phyloP scores from a whole-genome alignment of 352 stramenopile genomes.

The Phytopythium chamaehyphon region DNA sequence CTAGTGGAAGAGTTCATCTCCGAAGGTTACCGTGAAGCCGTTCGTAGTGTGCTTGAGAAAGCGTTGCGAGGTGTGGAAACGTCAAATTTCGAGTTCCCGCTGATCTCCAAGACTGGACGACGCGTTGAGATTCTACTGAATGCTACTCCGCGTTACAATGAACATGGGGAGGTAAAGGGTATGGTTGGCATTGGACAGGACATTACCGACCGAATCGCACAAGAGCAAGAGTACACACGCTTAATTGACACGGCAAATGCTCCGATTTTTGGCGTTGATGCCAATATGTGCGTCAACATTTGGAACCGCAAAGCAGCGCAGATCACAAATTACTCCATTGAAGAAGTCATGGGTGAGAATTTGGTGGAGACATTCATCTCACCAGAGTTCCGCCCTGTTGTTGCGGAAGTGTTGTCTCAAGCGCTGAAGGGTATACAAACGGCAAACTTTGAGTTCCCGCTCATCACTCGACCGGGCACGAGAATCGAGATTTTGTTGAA shows the following conservation, averaged over 20 bases:
- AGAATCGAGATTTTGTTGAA: too few relatives aligned
- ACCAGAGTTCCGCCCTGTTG: constrained; percentile 56
- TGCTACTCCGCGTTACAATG: constrained; percentile 35
- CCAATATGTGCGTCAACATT: constrained; percentile 71
- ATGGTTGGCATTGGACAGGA: constrained; percentile 69
- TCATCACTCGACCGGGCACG: constrained; percentile 43
- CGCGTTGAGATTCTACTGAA: constrained; percentile 43
- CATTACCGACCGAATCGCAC: constrained; percentile 52
- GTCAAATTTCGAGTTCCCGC: constrained; percentile 55
- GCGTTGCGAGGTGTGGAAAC: constrained; percentile 29
- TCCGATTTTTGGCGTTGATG: constrained; percentile 64
- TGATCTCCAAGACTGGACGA: constrained; percentile 42
- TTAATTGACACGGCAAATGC: constrained; percentile 53
- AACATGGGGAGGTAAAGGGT: constrained; percentile 28
- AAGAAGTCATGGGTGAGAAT: constrained; percentile 84
- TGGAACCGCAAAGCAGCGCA: constrained; percentile 89
- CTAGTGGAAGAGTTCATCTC: constrained; percentile 71
- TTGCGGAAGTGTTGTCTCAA: constrained; percentile 70
- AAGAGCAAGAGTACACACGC: constrained; percentile 55
- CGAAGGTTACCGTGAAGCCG: constrained; percentile 34
- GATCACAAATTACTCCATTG: constrained; percentile 85
- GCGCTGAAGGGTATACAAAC: constrained; percentile 72
- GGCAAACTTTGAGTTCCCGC: constrained; percentile 88
- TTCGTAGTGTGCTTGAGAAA: constrained; percentile 39
- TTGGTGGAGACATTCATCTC: constrained; percentile 86